These are phyloP conservation scores for Morella rubra DNA, from an alignment of 306 rosid species.

Conservation along the genomic window DNA sequence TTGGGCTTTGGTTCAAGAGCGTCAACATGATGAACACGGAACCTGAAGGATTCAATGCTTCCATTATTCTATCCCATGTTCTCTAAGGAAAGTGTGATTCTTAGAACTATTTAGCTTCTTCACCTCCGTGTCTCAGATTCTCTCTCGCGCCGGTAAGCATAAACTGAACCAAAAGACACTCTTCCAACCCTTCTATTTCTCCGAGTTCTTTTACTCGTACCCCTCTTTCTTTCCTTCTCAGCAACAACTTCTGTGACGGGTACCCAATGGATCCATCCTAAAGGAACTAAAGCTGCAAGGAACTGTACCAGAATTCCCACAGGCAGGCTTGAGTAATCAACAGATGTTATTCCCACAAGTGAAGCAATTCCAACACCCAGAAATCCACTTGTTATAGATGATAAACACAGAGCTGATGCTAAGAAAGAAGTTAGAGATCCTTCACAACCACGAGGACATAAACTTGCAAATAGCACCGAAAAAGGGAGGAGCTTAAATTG, in stretches of 20 bases:
- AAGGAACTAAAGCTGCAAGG: conserved; percentile 63
- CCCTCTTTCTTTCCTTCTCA: conserved; percentile 48
- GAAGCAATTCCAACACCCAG: conserved; percentile 77
- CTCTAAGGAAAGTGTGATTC: neutral
- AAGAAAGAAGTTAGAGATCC: conserved; percentile 87
- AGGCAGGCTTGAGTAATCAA: conserved; percentile 67
- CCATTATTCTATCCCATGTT: conserved; percentile 19
- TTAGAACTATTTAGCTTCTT: conserved; percentile 9
- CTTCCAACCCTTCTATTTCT: conserved; percentile 75
- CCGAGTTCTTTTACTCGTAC: conserved; percentile 53
- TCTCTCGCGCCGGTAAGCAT: conserved; percentile 60
- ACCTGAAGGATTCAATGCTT: neutral
- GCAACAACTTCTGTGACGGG: conserved; percentile 44
- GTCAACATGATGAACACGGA: neutral
- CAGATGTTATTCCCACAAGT: conserved; percentile 55
- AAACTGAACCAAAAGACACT: conserved; percentile 45
- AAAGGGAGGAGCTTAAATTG: conserved; percentile 89
- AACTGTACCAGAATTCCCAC: conserved; percentile 63
- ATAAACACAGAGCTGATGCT: conserved; percentile 66
- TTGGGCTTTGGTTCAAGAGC: neutral
- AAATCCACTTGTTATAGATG: conserved; percentile 73
- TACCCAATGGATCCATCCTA: conserved; percentile 47
- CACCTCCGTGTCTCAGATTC: conserved; percentile 54
- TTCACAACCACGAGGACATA: conserved; percentile 84
- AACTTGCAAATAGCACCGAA: conserved; percentile 57